Evolutionary conservation across 495 filamentous ascomycete species (phyloP).

Genomic region (Aspergillus bridgeri): DNA sequence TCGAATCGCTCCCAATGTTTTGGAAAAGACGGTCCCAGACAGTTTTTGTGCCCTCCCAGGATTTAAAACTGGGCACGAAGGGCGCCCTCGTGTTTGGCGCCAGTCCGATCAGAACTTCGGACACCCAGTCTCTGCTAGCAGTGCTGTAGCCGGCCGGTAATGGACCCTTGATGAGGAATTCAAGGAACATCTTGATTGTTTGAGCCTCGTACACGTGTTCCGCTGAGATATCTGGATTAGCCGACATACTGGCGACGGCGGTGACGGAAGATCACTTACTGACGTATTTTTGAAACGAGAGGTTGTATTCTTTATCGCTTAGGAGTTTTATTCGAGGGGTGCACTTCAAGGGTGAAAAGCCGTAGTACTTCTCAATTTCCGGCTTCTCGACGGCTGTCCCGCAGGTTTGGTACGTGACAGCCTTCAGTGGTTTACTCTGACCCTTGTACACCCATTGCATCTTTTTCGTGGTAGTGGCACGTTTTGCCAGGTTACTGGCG

Average conservation of each 20-base stretch:
- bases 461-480: no score
- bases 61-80: not conserved
- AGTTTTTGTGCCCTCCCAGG: not conserved
- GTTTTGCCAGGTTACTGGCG: no score
- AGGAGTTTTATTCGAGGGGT: no score
- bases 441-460: no score
- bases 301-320: no score
- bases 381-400: no score
- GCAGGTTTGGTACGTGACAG: no score
- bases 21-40: not conserved
- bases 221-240: not conserved
- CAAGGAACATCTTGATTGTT: not conserved
- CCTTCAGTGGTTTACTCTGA: no score
- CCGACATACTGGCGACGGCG: not conserved
- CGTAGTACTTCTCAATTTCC: no score
- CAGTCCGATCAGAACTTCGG: not conserved
- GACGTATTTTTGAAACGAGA: not conserved
- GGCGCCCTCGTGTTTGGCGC: not conserved
- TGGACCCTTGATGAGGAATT: not conserved
- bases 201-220: slow-evolving; percentile 5
- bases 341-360: no score
- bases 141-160: not conserved
- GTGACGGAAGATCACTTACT: not conserved
- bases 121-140: not conserved
- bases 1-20: not conserved